Conservation (phyloP, 805 yeast species). For the Henningerozyma blattae region DNA sequence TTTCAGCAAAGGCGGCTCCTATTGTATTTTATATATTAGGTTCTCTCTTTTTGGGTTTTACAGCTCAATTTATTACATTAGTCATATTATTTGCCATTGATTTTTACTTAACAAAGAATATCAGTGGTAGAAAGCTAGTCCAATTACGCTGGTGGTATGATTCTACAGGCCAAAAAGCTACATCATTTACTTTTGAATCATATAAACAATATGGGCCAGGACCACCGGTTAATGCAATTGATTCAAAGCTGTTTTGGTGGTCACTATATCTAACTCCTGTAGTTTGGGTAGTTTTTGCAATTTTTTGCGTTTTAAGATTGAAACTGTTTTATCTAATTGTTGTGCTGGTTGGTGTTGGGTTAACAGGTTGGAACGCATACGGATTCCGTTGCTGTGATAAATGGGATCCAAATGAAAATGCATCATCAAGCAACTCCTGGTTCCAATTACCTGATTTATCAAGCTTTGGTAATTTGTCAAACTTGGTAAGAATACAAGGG, state of each 20-base stretch:
- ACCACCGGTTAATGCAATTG: constrained; percentile 68
- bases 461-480: constrained; percentile 15
- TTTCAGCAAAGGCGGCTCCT: constrained; percentile 22
- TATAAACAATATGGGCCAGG: constrained; percentile 29
- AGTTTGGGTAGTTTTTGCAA: constrained; percentile 61
- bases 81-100: constrained; percentile 74
- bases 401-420: constrained; percentile 39
- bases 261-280: constrained; percentile 65
- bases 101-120: constrained; percentile 88
- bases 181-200: constrained; percentile 23
- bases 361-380: constrained; percentile 72
- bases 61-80: constrained; percentile 56
- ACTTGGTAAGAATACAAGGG: constrained; percentile 16
- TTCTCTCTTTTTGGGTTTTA: constrained; percentile 21
- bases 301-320: constrained; percentile 68
- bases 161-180: constrained; percentile 25
- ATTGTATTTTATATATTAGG: constrained; percentile 23
- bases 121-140: constrained; percentile 78
- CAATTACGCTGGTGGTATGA: constrained; percentile 98
- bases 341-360: constrained; percentile 52
- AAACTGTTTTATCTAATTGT: constrained; percentile 56
- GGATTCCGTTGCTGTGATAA: constrained; percentile 90
- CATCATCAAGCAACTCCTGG: constrained; percentile 13
- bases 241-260: constrained; percentile 80
- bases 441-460: constrained; percentile 20